These are phyloP conservation scores for Phaeotremella skinneri DNA, from an alignment of 768 basidiomycete genomes.

Conservation along the genomic window DNA sequence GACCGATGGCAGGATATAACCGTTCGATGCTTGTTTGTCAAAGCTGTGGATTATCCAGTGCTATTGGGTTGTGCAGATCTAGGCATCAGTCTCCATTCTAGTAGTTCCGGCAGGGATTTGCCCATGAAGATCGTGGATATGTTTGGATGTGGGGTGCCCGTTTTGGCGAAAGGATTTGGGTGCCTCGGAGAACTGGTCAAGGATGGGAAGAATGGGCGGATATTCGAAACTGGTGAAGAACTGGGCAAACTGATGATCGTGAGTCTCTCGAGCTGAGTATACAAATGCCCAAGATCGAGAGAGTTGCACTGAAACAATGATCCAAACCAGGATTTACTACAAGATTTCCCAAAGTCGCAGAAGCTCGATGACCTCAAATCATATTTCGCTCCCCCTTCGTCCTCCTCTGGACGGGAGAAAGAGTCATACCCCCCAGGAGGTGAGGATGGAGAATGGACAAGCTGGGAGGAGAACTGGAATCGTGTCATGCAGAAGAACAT, in stretches of 20 bases:
- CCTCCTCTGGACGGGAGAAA: constrained; percentile 12
- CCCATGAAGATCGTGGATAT: constrained; percentile 99
- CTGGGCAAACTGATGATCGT: constrained; percentile 65
- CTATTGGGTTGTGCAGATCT: constrained; percentile 87
- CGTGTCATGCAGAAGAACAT: constrained; percentile 55
- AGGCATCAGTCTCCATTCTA: constrained; percentile 85
- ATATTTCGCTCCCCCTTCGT: constrained; percentile 54
- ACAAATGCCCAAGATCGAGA: background rate
- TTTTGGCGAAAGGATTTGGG: constrained; percentile 79
- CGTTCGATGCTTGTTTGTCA: constrained; percentile 68
- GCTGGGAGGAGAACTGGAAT: constrained; percentile 86
- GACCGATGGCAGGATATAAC: constrained; percentile 58
- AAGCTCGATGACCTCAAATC: constrained; percentile 59
- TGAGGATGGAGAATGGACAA: constrained; percentile 59
- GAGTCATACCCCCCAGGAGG: constrained; percentile 16
- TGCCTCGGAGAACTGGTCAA: constrained; percentile 85
- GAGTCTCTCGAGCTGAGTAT: constrained; percentile 16
- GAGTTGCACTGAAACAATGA: background rate
- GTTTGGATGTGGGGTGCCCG: constrained; percentile 95
- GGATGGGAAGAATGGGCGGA: constrained; percentile 75
- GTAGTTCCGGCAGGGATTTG: constrained; percentile 83
- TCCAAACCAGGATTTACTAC: constrained; percentile 58
- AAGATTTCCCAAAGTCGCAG: constrained; percentile 61
- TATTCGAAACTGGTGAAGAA: constrained; percentile 67
- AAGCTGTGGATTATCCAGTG: constrained; percentile 82